Conservation (phyloP, 164 flowering plant species). For the Liquidambar formosana region DNA sequence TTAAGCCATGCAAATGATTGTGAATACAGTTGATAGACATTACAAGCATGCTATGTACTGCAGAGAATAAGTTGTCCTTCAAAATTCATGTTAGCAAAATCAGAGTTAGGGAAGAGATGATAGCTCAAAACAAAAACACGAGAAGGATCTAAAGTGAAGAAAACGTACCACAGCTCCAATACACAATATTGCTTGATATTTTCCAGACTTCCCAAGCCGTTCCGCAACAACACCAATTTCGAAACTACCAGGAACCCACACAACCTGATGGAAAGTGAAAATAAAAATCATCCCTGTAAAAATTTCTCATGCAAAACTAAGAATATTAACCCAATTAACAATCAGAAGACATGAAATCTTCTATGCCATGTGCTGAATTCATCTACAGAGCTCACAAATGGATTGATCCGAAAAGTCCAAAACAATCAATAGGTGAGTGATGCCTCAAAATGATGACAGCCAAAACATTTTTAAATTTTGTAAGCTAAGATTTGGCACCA, state of each 20-base stretch:
- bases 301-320: no score
- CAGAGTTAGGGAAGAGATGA: not conserved
- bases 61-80: not conserved
- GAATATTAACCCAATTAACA: no score
- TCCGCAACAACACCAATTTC: slow-evolving; percentile 84
- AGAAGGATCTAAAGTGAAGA: not conserved
- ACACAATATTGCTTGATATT: slow-evolving; percentile 78
- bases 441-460: not conserved
- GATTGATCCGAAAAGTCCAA: not conserved
- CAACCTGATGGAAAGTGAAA: slow-evolving; percentile 58
- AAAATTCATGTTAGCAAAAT: not conserved
- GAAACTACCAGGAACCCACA: slow-evolving; percentile 99
- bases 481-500: not conserved
- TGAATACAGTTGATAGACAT: not conserved
- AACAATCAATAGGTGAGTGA: not conserved
- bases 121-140: not conserved
- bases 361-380: not conserved
- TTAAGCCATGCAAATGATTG: not conserved
- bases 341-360: not conserved
- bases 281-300: not conserved
- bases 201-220: slow-evolving; percentile 73
- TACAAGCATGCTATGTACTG: not conserved
- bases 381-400: not conserved
- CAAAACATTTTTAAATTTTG: not conserved
- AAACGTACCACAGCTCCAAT: slow-evolving; percentile 94